Percentiles rank a stretch among this genome's conserved stretches.
Evolutionary conservation across 805 yeast genomes (phyloP).

Genomic region (Saturnispora kantuleensis): DNA sequence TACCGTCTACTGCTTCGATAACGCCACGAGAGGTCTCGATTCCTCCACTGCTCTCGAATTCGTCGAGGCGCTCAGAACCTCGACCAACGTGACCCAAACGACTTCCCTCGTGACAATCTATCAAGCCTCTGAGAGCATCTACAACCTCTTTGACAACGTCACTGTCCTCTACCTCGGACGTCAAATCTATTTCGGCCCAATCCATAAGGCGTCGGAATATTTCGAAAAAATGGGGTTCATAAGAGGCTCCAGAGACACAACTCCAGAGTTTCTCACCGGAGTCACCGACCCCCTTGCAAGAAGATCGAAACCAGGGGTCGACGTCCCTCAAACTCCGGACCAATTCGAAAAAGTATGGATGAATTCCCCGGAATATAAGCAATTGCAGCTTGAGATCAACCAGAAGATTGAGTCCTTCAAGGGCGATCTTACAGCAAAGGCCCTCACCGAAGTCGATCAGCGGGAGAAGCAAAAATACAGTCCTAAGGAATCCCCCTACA

Average conservation of each 20-base stretch:
- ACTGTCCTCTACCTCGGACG: conserved; percentile 48
- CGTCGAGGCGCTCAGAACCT: conserved; percentile 48
- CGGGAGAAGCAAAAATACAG: conserved; percentile 30
- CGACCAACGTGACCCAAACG: conserved; percentile 11
- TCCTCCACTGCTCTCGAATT: conserved; percentile 77
- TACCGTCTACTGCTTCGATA: conserved; percentile 63
- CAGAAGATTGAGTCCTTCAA: background rate
- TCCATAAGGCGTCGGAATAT: conserved; percentile 41
- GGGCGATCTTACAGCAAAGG: background rate
- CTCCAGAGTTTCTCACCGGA: conserved; percentile 21
- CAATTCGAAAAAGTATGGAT: conserved; percentile 41
- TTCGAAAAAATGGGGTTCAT: conserved; percentile 55
- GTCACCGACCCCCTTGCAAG: conserved; percentile 12
- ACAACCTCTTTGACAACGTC: conserved; percentile 54
- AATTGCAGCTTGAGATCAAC: background rate
- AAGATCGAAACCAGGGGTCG: conserved; percentile 14
- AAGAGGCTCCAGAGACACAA: conserved; percentile 15
- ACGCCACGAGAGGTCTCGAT: conserved; percentile 80
- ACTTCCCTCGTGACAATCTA: conserved; percentile 17
- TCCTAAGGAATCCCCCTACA: conserved; percentile 28
- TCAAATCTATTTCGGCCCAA: conserved; percentile 60
- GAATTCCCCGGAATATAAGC: background rate
- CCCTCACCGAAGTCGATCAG: conserved; percentile 1
- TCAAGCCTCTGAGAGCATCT: conserved; percentile 60
- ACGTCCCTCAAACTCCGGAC: conserved; percentile 50